Base-by-base conservation (phyloP, 2,329 filamentous ascomycete species). In the Aureobasidium sp. region DNA sequence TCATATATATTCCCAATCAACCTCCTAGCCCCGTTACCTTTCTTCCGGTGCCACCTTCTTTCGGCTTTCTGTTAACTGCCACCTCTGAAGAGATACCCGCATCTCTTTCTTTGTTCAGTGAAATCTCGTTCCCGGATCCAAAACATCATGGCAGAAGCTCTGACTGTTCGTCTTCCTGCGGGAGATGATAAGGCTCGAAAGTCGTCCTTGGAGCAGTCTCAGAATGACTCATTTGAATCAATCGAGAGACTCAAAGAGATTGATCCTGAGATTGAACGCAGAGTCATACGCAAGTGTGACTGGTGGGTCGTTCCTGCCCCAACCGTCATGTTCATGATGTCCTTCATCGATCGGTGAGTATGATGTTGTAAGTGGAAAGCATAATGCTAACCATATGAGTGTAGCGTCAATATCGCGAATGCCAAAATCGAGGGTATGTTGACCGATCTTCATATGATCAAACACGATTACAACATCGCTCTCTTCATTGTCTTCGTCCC, bases 391-490 rank as follows among this genome's bases (percentile, higher is more conserved):
- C 32, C 3, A 24, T 10, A 14, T 40, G 11, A 4, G 6, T 19
- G 2, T 56, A 66, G 73, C n/a, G 69, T 64, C 16, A 69, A 70
- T 50, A 61, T 61, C 61, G 68, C 68, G 32, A 72, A 71, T 63
- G 70, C 70, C 11, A 67, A 63, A 17, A 71, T 71, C 40, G 64
- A 69, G 56, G 69, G 70, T 17, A 58, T 72, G 44, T 71, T 75
- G 54, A 70, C 69, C 22, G 70, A 72, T 38, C 62, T 72, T 4
- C 52, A 68, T 11, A 69, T 71, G 68, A 41, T 55, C 11, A 64
- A 64, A 2, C 56, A 66, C 8, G 63, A 68, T 32, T 70, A 70
- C 59, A 70, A 70, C 40, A 63, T 70, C 37, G 67, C 68, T 4
- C 53, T 71, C 1, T 65, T 68, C 53, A 61, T 69, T 38, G 70